These are phyloP conservation scores for Adansonia grandidieri DNA, from an alignment of 441 rosid genomes.

Conservation along the genomic window DNA sequence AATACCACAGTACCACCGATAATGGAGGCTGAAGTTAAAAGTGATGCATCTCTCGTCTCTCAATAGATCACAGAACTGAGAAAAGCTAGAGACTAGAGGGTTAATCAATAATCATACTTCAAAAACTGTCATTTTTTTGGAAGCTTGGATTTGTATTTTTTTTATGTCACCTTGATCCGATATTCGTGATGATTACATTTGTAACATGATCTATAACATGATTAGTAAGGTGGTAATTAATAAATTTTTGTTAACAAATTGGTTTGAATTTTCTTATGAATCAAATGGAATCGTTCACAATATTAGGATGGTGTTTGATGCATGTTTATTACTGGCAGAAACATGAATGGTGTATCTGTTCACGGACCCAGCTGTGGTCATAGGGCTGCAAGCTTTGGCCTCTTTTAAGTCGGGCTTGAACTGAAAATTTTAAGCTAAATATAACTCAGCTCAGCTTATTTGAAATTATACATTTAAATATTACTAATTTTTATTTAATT, in stretches of 20 bases:
- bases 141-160: neutral
- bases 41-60: constrained; percentile 32
- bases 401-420: neutral
- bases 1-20: no score
- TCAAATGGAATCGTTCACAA: neutral
- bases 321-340: no score
- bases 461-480: no score
- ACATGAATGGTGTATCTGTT: no score
- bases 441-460: no score
- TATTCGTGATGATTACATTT: neutral
- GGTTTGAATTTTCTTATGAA: neutral
- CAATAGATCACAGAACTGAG: constrained; percentile 25
- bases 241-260: neutral
- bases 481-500: no score
- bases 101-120: neutral
- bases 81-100: neutral
- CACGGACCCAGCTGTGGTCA: neutral
- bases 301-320: no score
- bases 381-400: neutral
- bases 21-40: constrained; percentile 14
- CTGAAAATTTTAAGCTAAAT: no score
- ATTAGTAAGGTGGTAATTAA: neutral
- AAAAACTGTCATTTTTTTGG: neutral
- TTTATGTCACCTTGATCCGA: neutral
- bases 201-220: neutral